phyloP scores from a whole-genome alignment of 805 yeast species.

The Lipomyces kockii region DNA sequence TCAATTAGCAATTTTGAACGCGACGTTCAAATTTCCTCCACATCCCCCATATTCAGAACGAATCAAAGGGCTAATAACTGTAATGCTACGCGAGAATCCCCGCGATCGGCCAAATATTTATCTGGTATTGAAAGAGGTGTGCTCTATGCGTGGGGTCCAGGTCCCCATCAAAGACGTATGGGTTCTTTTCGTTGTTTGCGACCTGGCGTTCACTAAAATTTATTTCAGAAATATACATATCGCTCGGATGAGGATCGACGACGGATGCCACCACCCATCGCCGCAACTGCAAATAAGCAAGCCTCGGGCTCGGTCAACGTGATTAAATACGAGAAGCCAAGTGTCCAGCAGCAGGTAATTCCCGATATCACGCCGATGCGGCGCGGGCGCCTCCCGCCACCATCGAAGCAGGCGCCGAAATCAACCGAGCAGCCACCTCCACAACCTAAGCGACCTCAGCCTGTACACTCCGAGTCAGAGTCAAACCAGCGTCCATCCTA shows the following conservation, averaged over 20 bases:
- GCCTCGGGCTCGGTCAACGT: constrained; percentile 3
- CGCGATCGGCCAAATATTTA: constrained; percentile 81
- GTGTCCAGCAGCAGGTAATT: constrained; percentile 1
- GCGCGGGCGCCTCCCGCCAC: constrained; percentile 35
- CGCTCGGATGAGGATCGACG: constrained; percentile 7
- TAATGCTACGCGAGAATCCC: constrained; percentile 84
- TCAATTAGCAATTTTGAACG: constrained; percentile 84
- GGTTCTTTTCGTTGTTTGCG: not conserved
- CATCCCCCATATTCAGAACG: constrained; percentile 71
- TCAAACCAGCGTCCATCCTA: constrained; percentile 21
- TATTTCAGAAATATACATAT: constrained; percentile 12
- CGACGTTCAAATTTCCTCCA: constrained; percentile 75
- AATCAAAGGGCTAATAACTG: constrained; percentile 72
- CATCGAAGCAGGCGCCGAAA: not conserved
- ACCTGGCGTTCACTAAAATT: not conserved
- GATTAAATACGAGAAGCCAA: constrained; percentile 19
- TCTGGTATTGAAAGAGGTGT: constrained; percentile 71
- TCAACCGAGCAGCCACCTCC: constrained; percentile 4
- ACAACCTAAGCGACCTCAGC: constrained; percentile 1
- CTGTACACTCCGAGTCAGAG: constrained; percentile 18
- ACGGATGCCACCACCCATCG: constrained; percentile 30
- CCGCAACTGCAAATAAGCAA: constrained; percentile 1
- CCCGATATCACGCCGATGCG: constrained; percentile 37
- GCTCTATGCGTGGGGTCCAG: constrained; percentile 61
- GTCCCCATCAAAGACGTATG: constrained; percentile 50